Conservation (phyloP, 495 filamentous ascomycete genomes). For the Parathielavia appendiculata region DNA sequence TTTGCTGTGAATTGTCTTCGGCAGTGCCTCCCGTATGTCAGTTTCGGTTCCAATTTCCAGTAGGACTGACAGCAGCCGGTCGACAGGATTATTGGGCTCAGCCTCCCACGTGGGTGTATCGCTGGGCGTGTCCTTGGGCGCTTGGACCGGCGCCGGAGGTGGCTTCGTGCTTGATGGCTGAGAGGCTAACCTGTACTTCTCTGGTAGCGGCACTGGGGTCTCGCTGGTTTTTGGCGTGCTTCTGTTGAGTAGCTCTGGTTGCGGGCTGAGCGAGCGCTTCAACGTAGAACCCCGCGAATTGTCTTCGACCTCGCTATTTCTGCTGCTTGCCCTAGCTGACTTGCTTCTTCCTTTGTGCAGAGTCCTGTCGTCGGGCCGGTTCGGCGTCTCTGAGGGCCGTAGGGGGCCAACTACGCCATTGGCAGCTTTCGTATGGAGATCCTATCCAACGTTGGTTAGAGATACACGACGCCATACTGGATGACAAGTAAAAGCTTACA, state of each 20-base stretch:
- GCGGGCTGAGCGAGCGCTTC: constrained; percentile 13
- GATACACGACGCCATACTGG: too few species aligned
- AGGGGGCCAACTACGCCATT: constrained; percentile 12
- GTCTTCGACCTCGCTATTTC: constrained; percentile 11
- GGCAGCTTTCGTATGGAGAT: constrained; percentile 16
- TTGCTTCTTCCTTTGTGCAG: constrained; percentile 11
- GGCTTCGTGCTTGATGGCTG: background rate
- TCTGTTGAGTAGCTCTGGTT: constrained; percentile 6
- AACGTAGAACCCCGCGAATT: constrained; percentile 8
- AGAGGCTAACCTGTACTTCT: constrained; percentile 11
- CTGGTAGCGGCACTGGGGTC: constrained; percentile 19
- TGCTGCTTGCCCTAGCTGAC: constrained; percentile 12
- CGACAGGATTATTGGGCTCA: constrained; percentile 11
- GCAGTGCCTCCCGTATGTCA: constrained; percentile 15
- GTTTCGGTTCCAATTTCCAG: constrained; percentile 16
- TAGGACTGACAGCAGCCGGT: constrained; percentile 15
- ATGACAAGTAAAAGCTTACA: constrained; percentile 22
- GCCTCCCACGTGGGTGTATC: background rate
- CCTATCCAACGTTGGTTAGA: constrained; percentile 1
- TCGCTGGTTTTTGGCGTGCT: constrained; percentile 15
- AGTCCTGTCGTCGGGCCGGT: background rate
- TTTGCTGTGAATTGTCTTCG: constrained; percentile 13
- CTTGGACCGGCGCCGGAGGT: background rate
- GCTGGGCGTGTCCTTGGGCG: background rate
- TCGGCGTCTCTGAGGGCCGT: background rate